Percentiles rank a stretch among this genome's conserved stretches.
Evolutionary conservation across 257 asterid species (phyloP).

Genomic region (Nicotiana sylvestris): DNA sequence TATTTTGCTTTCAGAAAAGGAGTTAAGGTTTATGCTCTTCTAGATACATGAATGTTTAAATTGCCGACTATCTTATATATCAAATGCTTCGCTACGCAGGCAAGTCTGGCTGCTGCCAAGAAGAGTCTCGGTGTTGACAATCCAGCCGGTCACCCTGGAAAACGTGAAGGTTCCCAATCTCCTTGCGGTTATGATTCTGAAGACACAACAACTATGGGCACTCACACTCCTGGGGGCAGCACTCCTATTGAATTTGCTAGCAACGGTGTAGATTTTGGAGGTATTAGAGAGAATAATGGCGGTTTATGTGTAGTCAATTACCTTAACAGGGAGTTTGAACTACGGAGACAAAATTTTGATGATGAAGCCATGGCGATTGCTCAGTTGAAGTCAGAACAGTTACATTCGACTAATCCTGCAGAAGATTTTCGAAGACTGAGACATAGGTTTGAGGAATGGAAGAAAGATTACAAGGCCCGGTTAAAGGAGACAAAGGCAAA

Average conservation of each 20-base stretch:
- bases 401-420: constrained; percentile 20
- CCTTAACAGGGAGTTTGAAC: constrained; percentile 59
- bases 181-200: constrained; percentile 64
- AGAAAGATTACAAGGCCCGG: constrained; percentile 54
- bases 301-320: constrained; percentile 35
- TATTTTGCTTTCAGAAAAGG: background rate
- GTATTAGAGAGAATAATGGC: constrained; percentile 39
- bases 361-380: constrained; percentile 41
- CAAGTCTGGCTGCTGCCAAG: constrained; percentile 68
- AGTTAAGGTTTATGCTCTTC: background rate
- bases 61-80: background rate
- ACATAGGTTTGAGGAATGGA: constrained; percentile 60
- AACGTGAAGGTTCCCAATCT: constrained; percentile 47
- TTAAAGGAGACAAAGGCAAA: constrained; percentile 60
- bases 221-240: constrained; percentile 58
- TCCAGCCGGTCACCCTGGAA: constrained; percentile 30
- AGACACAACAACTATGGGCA: constrained; percentile 41
- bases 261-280: constrained; percentile 32
- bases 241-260: constrained; percentile 45
- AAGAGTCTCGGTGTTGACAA: constrained; percentile 46
- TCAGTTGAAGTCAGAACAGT: constrained; percentile 38
- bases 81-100: constrained; percentile 37
- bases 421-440: constrained; percentile 56
- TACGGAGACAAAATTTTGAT: constrained; percentile 46
- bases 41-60: background rate